Evolutionary conservation across 805 yeast species (phyloP).

Genomic region (Candida odintsovae): DNA sequence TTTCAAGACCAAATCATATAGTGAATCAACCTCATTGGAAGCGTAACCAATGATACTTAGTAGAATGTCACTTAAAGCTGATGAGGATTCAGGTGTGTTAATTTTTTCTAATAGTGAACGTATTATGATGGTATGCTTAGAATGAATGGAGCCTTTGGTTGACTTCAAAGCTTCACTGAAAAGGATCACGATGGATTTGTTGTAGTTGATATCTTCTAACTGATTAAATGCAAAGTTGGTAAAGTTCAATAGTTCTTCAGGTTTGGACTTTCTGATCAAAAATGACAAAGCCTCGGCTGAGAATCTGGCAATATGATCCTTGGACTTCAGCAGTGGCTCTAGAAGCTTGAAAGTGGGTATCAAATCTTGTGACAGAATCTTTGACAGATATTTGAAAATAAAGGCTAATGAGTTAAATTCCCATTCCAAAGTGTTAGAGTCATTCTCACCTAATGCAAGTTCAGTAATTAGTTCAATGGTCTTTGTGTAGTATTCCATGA

Average conservation of each 20-base stretch:
- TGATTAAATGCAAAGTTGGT: constrained; percentile 38
- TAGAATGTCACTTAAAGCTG: constrained; percentile 55
- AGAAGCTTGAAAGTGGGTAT: constrained; percentile 63
- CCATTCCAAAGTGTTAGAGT: constrained; percentile 69
- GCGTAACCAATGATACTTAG: constrained; percentile 51
- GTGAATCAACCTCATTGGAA: constrained; percentile 37
- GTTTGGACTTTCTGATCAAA: constrained; percentile 61
- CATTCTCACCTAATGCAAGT: constrained; percentile 43
- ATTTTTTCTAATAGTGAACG: constrained; percentile 33
- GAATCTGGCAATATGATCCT: constrained; percentile 68
- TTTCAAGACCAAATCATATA: constrained; percentile 34
- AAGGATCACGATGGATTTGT: constrained; percentile 51
- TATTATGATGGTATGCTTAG: constrained; percentile 54
- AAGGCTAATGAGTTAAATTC: constrained; percentile 81
- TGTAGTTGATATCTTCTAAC: constrained; percentile 40
- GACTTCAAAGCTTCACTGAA: constrained; percentile 72
- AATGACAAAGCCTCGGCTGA: constrained; percentile 90
- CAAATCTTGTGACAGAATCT: constrained; percentile 54
- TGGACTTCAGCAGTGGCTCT: constrained; percentile 58
- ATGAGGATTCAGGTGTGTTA: constrained; percentile 21
- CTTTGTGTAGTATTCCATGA: constrained; percentile 58
- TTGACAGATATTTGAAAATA: constrained; percentile 79
- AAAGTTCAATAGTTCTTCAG: constrained; percentile 40
- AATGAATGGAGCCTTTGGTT: constrained; percentile 67
- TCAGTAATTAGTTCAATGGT: constrained; percentile 46